phyloP scores from a whole-genome alignment of 2,329 filamentous ascomycete genomes.

The Sporothrix humicola region DNA sequence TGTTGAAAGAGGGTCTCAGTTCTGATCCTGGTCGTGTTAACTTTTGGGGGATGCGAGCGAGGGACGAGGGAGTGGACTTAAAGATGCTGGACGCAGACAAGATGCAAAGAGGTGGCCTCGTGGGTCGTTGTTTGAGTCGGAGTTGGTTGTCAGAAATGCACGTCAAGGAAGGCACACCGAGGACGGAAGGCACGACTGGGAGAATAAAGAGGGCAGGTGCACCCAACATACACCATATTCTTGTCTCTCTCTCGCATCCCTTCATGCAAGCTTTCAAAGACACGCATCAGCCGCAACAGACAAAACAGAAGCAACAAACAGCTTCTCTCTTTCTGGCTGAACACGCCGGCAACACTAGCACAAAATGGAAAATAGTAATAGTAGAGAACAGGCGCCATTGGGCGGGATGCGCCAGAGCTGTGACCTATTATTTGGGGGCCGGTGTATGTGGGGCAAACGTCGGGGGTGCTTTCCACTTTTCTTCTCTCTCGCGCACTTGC shows the following conservation, averaged over 20 bases:
- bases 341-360: constrained; percentile 23
- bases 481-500: not conserved
- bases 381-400: constrained; percentile 6
- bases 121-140: not conserved
- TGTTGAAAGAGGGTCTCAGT: constrained; percentile 24
- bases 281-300: not conserved
- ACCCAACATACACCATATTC: not conserved
- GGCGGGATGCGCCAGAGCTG: constrained; percentile 26
- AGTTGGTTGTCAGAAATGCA: not conserved
- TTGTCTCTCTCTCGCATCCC: constrained; percentile 8
- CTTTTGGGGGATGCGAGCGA: not conserved
- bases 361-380: not conserved
- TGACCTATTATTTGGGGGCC: constrained; percentile 16
- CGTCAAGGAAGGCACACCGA: not conserved
- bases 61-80: not conserved
- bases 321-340: constrained; percentile 17
- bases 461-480: constrained; percentile 4
- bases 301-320: constrained; percentile 17
- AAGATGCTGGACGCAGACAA: not conserved
- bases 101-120: not conserved
- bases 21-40: constrained; percentile 16
- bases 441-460: constrained; percentile 18
- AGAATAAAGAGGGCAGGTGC: not conserved
- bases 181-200: not conserved
- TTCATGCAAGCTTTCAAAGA: not conserved